Evolutionary conservation across 352 stramenopile species (phyloP).

Genomic region (Globisporangium perplexum): DNA sequence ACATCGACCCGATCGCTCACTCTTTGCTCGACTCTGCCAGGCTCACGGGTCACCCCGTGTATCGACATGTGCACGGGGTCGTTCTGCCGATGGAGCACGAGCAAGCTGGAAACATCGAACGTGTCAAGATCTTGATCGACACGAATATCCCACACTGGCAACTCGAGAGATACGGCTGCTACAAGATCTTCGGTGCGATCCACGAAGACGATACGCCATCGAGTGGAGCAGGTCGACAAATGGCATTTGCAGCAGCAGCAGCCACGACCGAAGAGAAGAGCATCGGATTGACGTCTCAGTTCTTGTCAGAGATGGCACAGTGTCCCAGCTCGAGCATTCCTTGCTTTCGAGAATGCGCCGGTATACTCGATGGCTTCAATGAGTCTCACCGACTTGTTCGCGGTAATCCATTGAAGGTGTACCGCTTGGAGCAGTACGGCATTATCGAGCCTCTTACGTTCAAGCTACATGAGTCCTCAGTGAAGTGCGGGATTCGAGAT

Average conservation of each 20-base stretch:
- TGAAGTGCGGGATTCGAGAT: background rate
- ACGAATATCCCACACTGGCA: conserved; percentile 22
- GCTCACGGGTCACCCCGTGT: conserved; percentile 10
- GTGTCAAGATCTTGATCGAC: conserved; percentile 26
- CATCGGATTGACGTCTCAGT: conserved; percentile 1
- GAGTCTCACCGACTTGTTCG: background rate
- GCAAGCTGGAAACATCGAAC: background rate
- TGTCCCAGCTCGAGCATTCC: background rate
- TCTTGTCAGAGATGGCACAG: background rate
- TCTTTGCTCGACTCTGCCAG: background rate
- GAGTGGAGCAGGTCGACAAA: background rate
- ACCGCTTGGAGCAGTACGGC: conserved; percentile 4
- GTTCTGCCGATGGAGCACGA: conserved; percentile 11
- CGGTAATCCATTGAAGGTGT: conserved; percentile 2
- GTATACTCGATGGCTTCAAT: background rate
- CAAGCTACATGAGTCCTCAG: background rate
- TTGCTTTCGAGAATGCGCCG: background rate
- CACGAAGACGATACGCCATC: background rate
- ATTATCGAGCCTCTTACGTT: conserved; percentile 5
- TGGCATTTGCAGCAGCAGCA: background rate
- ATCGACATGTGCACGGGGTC: conserved; percentile 33
- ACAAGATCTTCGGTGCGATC: conserved; percentile 19
- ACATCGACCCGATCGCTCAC: conserved; percentile 17
- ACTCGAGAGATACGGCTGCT: conserved; percentile 26
- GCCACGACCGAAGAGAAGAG: conserved; percentile 5